These are phyloP conservation scores for Alternaria metachromatica DNA, from an alignment of 2,329 filamentous ascomycete species.

Conservation along the genomic window DNA sequence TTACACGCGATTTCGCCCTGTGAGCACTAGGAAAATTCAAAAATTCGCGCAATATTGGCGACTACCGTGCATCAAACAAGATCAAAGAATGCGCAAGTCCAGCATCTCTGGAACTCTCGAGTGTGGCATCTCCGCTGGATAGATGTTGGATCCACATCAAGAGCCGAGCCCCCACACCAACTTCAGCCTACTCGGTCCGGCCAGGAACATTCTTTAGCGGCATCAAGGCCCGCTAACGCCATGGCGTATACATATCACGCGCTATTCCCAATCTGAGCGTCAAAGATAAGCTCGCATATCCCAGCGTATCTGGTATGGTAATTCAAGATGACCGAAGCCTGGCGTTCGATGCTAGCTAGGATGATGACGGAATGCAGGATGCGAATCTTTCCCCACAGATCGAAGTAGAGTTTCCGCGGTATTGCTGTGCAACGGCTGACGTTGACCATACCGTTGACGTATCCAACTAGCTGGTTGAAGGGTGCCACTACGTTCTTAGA, in stretches of 20 bases:
- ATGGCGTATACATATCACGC: constrained; percentile 17
- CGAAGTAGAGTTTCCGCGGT: constrained; percentile 25
- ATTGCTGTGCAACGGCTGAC: constrained; percentile 10
- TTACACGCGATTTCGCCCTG: not conserved
- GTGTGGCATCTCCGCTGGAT: constrained; percentile 27
- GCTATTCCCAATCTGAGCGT: constrained; percentile 30
- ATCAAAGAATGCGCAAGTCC: not conserved
- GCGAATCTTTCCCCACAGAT: constrained; percentile 31
- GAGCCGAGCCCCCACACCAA: constrained; percentile 22
- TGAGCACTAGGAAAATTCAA: not conserved
- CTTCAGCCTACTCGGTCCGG: constrained; percentile 6
- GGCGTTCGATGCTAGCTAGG: constrained; percentile 4
- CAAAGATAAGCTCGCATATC: constrained; percentile 47
- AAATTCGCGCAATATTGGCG: not conserved
- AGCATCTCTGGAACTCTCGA: not conserved
- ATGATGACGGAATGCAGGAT: constrained; percentile 26
- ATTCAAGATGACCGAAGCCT: constrained; percentile 9
- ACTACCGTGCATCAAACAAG: not conserved
- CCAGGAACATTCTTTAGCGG: constrained; percentile 20
- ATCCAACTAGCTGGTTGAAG: constrained; percentile 15
- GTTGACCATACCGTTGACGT: constrained; percentile 11
- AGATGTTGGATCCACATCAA: not conserved
- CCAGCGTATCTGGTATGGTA: constrained; percentile 16
- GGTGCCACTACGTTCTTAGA: constrained; percentile 10
- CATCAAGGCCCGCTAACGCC: constrained; percentile 6